A percentile compares a stretch with the other conserved stretches of the same genome.
These are phyloP conservation scores for Avena insularis DNA, from an alignment of 176 grass and related monocot species.

Conservation along the genomic window DNA sequence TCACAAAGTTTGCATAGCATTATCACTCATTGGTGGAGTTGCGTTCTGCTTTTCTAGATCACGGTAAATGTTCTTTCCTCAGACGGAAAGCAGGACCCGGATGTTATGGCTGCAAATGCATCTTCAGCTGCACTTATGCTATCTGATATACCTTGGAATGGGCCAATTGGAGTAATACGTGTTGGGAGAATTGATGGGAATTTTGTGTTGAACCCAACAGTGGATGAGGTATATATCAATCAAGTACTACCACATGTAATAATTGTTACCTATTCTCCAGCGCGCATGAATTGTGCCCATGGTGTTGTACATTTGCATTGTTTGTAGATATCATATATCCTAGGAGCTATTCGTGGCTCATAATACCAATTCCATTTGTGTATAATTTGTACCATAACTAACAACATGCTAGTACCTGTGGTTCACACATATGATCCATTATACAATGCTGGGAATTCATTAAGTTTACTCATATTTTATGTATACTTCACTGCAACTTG, in stretches of 20 bases:
- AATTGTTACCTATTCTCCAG: constrained; percentile 5
- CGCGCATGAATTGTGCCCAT: constrained; percentile 2
- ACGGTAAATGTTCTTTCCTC: constrained; percentile 87
- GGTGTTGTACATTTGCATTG: constrained; percentile 11
- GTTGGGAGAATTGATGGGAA: constrained; percentile 91
- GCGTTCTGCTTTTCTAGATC: constrained; percentile 50
- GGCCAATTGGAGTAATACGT: constrained; percentile 88
- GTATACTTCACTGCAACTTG: constrained; percentile 30
- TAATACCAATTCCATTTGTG: background rate
- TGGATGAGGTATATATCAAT: constrained; percentile 75
- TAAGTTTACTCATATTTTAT: constrained; percentile 28
- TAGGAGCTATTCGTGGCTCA: background rate
- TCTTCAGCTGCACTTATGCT: constrained; percentile 96
- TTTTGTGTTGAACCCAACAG: constrained; percentile 90
- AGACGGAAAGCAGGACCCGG: constrained; percentile 94
- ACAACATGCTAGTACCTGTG: background rate
- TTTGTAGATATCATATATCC: constrained; percentile 15
- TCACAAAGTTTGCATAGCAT: constrained; percentile 23
- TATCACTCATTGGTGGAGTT: constrained; percentile 26
- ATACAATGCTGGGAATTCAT: constrained; percentile 6
- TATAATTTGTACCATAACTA: background rate
- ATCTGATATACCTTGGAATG: constrained; percentile 98
- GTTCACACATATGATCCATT: constrained; percentile 8
- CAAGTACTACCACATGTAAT: constrained; percentile 4
- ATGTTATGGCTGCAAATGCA: constrained; percentile 98